These are phyloP conservation scores for Cercospora sp. DNA, from an alignment of 2,329 filamentous ascomycete genomes.

Conservation along the genomic window DNA sequence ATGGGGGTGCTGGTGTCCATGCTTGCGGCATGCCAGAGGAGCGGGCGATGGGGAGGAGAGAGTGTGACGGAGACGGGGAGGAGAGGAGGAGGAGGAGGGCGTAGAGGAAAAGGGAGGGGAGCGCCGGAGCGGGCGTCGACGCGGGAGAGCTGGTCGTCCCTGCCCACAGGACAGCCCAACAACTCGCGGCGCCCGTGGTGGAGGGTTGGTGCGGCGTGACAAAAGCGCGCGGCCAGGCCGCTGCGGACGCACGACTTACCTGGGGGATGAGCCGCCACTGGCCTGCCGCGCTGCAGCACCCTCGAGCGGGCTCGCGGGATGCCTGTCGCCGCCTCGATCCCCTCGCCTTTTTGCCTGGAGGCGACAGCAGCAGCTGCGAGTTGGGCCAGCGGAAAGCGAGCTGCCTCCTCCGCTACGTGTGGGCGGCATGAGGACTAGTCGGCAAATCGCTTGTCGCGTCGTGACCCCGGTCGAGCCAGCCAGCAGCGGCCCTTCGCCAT, in stretches of 20 bases:
- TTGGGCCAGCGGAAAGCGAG: background rate
- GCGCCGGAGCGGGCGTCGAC: background rate
- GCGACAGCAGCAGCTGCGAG: background rate
- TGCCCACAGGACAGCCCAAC: background rate
- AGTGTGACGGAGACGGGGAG: background rate
- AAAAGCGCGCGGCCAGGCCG: background rate
- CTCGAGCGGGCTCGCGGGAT: background rate
- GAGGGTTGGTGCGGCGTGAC: background rate
- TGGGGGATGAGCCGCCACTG: background rate
- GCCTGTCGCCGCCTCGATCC: background rate
- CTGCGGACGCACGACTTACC: background rate
- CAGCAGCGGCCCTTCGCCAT: background rate
- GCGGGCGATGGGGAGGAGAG: background rate
- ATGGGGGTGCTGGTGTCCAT: constrained; percentile 18
- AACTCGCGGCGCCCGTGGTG: background rate
- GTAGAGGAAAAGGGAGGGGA: background rate
- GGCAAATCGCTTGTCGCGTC: background rate
- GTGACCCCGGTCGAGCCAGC: background rate
- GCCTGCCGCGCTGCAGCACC: background rate
- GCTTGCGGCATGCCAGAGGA: constrained; percentile 1
- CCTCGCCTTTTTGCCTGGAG: background rate
- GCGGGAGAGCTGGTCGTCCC: background rate
- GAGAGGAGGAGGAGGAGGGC: constrained; percentile 8
- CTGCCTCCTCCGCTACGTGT: background rate
- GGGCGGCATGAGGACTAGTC: background rate